Evolutionary conservation across 352 stramenopile genomes (phyloP).

Genomic region (Phytophthora syringae): DNA sequence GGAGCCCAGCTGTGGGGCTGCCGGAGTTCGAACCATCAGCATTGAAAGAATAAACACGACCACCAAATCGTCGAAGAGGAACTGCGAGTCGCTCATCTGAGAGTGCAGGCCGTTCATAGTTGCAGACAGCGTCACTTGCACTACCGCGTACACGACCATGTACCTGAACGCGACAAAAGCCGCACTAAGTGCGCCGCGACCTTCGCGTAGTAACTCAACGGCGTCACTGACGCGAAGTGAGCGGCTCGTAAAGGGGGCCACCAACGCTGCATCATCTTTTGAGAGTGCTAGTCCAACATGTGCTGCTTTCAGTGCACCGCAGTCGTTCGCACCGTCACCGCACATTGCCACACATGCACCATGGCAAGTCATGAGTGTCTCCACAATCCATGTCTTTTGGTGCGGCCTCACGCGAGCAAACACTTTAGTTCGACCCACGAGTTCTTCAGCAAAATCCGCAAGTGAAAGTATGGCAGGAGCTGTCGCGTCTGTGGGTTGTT

Average conservation of each 20-base stretch:
- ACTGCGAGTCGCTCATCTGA: conserved; percentile 82
- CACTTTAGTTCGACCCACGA: conserved; percentile 67
- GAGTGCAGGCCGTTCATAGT: conserved; percentile 69
- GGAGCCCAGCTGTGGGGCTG: conserved; percentile 42
- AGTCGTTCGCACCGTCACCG: conserved; percentile 88
- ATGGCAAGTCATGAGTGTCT: conserved; percentile 61
- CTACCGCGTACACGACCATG: conserved; percentile 93
- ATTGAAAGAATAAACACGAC: conserved; percentile 76
- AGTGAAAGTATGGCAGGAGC: conserved; percentile 15
- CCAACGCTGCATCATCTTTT: conserved; percentile 87
- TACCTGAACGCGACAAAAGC: conserved; percentile 92
- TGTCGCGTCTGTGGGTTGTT: conserved; percentile 7
- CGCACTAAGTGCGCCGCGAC: conserved; percentile 88
- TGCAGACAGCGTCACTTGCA: conserved; percentile 78
- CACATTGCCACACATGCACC: conserved; percentile 74
- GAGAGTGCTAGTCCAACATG: conserved; percentile 91
- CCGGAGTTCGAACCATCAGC: conserved; percentile 71
- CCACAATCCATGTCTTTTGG: conserved; percentile 84
- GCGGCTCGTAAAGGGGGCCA: conserved; percentile 92
- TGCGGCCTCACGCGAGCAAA: conserved; percentile 78
- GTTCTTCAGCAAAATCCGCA: conserved; percentile 53
- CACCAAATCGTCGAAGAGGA: conserved; percentile 80
- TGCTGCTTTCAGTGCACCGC: conserved; percentile 90
- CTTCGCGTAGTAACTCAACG: conserved; percentile 86
- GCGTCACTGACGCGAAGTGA: conserved; percentile 87